Percentiles rank a stretch among this genome's conserved stretches.
phyloP scores from a whole-genome alignment of 768 basidiomycete genomes.

The Amyloporia xantha region DNA sequence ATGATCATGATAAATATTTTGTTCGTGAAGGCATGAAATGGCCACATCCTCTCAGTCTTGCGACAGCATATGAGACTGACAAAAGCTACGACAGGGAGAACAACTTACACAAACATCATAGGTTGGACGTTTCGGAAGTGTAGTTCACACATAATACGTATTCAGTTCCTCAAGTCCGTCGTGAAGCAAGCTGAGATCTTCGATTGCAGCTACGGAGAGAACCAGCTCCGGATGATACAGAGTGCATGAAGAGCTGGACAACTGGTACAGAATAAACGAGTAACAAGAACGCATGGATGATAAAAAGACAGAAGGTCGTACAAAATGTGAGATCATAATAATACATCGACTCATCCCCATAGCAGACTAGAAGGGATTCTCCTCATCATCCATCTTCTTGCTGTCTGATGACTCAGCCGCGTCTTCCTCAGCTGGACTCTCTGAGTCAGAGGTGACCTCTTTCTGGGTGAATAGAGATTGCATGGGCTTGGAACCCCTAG shows the following conservation, averaged over 20 bases:
- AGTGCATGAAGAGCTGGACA: neutral
- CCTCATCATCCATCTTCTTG: constrained; percentile 41
- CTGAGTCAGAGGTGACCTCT: constrained; percentile 29
- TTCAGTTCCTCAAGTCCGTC: too few species aligned
- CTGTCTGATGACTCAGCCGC: constrained; percentile 22
- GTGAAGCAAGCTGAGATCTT: too few species aligned
- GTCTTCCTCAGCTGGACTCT: constrained; percentile 25
- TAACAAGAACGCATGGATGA: constrained; percentile 2
- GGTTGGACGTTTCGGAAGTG: too few species aligned
- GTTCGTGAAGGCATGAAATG: too few species aligned
- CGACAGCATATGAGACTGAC: too few species aligned
- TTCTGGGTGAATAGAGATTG: constrained; percentile 50
- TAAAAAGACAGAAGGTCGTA: constrained; percentile 1
- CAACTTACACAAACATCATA: too few species aligned
- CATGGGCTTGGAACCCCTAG: constrained; percentile 54
- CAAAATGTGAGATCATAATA: constrained; percentile 1
- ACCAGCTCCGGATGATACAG: neutral
- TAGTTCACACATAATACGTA: too few species aligned
- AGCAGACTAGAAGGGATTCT: constrained; percentile 62
- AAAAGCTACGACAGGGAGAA: too few species aligned
- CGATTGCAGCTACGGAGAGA: neutral
- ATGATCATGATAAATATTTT: too few species aligned
- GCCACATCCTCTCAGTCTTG: too few species aligned
- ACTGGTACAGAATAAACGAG: constrained; percentile 3
- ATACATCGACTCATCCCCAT: neutral